phyloP scores from a whole-genome alignment of 129 eudicot species.

The Escallonia rubra region DNA sequence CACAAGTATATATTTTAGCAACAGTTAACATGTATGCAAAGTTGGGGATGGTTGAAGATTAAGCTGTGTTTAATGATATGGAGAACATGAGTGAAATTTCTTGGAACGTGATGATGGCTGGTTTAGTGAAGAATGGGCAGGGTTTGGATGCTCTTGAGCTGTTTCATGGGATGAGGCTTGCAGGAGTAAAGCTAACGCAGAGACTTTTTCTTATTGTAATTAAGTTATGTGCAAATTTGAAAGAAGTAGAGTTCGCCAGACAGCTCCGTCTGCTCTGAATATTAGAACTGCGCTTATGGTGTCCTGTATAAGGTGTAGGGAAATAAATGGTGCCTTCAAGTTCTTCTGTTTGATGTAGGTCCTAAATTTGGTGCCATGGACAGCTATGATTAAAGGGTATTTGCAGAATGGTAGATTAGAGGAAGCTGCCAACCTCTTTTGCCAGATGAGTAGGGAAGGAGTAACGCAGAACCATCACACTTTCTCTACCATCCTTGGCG shows the following conservation, averaged over 20 bases:
- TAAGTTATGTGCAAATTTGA: constrained; percentile 59
- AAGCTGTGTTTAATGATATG: constrained; percentile 49
- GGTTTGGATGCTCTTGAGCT: constrained; percentile 55
- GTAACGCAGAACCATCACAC: constrained; percentile 68
- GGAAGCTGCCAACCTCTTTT: constrained; percentile 44
- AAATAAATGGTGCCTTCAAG: constrained; percentile 59
- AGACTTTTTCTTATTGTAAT: constrained; percentile 42
- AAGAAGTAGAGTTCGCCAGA: constrained; percentile 44
- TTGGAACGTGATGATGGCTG: constrained; percentile 88
- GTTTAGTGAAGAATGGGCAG: constrained; percentile 57
- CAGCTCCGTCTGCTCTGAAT: constrained; percentile 61
- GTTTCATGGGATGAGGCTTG: constrained; percentile 54
- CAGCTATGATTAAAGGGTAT: constrained; percentile 77
- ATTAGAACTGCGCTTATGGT: constrained; percentile 72
- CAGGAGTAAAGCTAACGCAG: constrained; percentile 46
- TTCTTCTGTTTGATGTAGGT: constrained; percentile 37
- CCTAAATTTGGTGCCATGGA: constrained; percentile 76
- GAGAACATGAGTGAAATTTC: constrained; percentile 51
- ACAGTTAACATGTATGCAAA: constrained; percentile 81
- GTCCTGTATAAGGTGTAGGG: constrained; percentile 48
- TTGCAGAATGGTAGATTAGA: constrained; percentile 43
- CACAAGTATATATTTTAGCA: no score
- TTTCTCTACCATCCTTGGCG: constrained; percentile 61
- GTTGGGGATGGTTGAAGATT: constrained; percentile 44
- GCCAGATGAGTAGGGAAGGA: constrained; percentile 55